These are phyloP conservation scores for Acidiella bohemica DNA, from an alignment of 495 filamentous ascomycete genomes.

Conservation along the genomic window DNA sequence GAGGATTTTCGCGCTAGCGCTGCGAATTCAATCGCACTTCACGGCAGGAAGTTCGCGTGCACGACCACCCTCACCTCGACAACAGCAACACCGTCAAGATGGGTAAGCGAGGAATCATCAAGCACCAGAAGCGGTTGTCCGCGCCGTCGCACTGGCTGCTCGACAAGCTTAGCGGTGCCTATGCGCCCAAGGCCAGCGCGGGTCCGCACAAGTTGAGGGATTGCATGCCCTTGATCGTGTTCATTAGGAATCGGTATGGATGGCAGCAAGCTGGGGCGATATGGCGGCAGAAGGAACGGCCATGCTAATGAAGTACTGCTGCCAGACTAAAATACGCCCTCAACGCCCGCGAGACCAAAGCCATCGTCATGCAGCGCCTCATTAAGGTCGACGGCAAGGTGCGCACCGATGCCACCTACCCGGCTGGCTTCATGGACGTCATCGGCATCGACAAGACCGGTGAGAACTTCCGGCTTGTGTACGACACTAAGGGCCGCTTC, in stretches of 20 bases:
- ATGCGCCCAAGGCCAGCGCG: conserved; percentile 87
- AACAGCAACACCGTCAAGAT: conserved; percentile 33
- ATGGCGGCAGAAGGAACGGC: too few species aligned
- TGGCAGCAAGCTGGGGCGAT: too few species aligned
- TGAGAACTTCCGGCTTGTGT: conserved; percentile 98
- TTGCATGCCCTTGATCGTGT: conserved; percentile 97
- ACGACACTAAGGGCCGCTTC: conserved; percentile 99
- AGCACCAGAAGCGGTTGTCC: conserved; percentile 99
- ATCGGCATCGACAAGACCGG: conserved; percentile 98
- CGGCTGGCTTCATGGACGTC: conserved; percentile 98
- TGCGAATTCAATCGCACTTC: neutral
- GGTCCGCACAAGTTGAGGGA: conserved; percentile 99
- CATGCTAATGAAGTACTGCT: conserved; percentile 1
- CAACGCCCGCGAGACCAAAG: conserved; percentile 91
- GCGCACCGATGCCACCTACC: conserved; percentile 95
- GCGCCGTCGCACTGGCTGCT: conserved; percentile 98
- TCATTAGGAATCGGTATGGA: conserved; percentile 75
- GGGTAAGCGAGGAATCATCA: conserved; percentile 49
- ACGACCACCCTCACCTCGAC: neutral
- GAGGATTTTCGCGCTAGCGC: too few species aligned
- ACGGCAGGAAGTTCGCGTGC: neutral
- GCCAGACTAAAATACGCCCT: conserved; percentile 93
- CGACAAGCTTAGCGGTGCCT: conserved; percentile 96
- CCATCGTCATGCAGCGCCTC: conserved; percentile 98
- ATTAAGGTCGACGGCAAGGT: conserved; percentile 99